Base-by-base conservation (phyloP, 2,329 filamentous ascomycete genomes). In the Colletotrichum sp. region DNA sequence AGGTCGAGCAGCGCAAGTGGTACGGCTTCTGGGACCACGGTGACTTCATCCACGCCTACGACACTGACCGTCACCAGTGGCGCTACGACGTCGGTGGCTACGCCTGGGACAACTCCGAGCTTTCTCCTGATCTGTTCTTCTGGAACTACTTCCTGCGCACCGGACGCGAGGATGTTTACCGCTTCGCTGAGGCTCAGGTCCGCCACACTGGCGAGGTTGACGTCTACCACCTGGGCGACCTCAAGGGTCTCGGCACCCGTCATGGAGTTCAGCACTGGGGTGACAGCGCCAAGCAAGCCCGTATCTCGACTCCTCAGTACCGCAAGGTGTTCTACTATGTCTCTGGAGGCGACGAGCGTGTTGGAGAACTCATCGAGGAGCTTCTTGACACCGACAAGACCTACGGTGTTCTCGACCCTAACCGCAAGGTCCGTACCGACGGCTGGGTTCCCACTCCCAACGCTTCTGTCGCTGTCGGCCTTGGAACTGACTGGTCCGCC, bases 81-180 rank as follows among this genome's bases (percentile, higher is more conserved):
- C 87, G 90, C 2, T 93, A 93, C 71, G 91, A 93, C 61, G 81
- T 93, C 21, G 91, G 91, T 5, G 91, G 91, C 0, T 93, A 91
- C 73, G 91, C 90, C 0, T 93, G 91, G 91, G 91, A 93, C 65
- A 93, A 93, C 79, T 91, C 89, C 0, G 91, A 93, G 79, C 84
- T 93, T 0, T 93, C 91, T 0, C 89, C 91, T 0, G 91, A 93
- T 78, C 81, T 93, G 3, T 93, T 89, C 83, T 88, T 93, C 78
- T 93, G 91, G 91, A 88, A 87, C 6, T 90, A 91, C 73, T 93
- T 93, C 82, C 85, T 93, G 3, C 88, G 89, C 12, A 93, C 90
- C 0, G 91, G 91, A 0, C 85, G 89, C 3, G 86, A 87, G 5
- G 90, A 91, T 68, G 88, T 91, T 1, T 93, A 89, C 78, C 86